Base-by-base conservation (phyloP, 164 flowering plant species). In the Magnolia officinalis region DNA sequence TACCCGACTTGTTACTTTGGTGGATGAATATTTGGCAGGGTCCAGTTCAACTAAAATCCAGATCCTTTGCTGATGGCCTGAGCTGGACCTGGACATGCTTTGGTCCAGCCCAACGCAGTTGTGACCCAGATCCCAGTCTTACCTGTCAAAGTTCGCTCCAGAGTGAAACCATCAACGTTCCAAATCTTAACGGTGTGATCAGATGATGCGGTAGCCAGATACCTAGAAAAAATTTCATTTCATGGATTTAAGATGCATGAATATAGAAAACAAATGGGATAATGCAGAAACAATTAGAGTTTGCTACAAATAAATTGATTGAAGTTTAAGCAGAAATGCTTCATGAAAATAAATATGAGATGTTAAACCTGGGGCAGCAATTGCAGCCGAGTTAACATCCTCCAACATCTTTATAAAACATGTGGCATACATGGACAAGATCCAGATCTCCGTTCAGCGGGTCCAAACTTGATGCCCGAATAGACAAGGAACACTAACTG, bases 121-220 rank as follows among this genome's bases (percentile, higher is more conserved):
- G 61, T 1, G 10, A 55, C 18, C 14, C 18, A 18, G 45, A 26
- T 63, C n/a, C 31, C 65, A 74, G 4, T 52, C 37, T 63, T 84
- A 94, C 99, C 99, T 18, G 76, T 77, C 72, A 96, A 80, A 23
- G 97, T 92, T 79, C 84, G 90, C 82, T 94, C 98, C 74, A 96
- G 83, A 37, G 90, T 90, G 85, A 96, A 94, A 63, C 97, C 97
- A 81, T 94, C 96, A 24, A 96, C 98, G 80, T 92, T 96, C 98
- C 99, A 94, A 81, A 94, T 91, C 85, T 96, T 96, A 76, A 94
- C 97, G 72, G 99, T 96, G 74, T 86, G 79, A 72, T 94, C 99
- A 72, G 99, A 87, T 45, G 98, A 96, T 76, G 98, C 98, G 72
- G 99, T 96, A 16, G 98, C 99, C 71, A 96, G 82, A 78, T 91